These are phyloP conservation scores for Bacidia rubella DNA, from an alignment of 495 filamentous ascomycete species.

Conservation along the genomic window DNA sequence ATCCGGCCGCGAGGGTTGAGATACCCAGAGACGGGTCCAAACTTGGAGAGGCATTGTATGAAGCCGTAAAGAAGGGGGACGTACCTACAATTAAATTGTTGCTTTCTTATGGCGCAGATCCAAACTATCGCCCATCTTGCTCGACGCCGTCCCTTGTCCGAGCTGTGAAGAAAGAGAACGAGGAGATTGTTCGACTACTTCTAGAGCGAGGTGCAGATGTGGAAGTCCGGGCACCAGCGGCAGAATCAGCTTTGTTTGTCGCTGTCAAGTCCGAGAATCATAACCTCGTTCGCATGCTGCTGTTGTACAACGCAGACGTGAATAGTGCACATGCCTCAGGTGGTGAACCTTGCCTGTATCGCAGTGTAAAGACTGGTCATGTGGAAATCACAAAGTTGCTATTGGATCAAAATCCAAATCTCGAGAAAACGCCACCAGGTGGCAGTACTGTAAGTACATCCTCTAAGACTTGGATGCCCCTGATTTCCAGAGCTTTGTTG, in stretches of 20 bases:
- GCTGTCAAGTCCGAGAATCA: conserved; percentile 3
- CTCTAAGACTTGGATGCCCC: no score
- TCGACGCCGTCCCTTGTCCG: conserved; percentile 9
- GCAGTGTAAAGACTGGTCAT: conserved; percentile 2
- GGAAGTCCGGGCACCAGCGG: conserved; percentile 8
- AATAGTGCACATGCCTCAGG: conserved; percentile 10
- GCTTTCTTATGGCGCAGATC: conserved; percentile 7
- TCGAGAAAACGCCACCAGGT: conserved; percentile 11
- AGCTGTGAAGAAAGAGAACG: conserved; percentile 7
- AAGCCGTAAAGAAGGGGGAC: conserved; percentile 9
- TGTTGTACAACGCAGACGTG: conserved; percentile 7
- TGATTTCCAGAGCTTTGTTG: no score
- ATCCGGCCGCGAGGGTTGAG: neutral
- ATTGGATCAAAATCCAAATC: conserved; percentile 3
- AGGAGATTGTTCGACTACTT: conserved; percentile 7
- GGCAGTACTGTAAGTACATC: no score
- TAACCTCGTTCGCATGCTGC: conserved; percentile 6
- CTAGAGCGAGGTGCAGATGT: conserved; percentile 9
- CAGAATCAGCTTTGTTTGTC: conserved; percentile 9
- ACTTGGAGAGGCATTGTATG: conserved; percentile 10
- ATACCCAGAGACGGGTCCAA: neutral
- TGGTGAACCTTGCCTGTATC: conserved; percentile 8
- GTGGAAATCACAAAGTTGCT: conserved; percentile 6
- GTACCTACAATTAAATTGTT: conserved; percentile 3
- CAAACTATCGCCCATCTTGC: conserved; percentile 7